These are phyloP conservation scores for Vishniacozyma victoriae DNA, from an alignment of 768 basidiomycete genomes.

Conservation along the genomic window DNA sequence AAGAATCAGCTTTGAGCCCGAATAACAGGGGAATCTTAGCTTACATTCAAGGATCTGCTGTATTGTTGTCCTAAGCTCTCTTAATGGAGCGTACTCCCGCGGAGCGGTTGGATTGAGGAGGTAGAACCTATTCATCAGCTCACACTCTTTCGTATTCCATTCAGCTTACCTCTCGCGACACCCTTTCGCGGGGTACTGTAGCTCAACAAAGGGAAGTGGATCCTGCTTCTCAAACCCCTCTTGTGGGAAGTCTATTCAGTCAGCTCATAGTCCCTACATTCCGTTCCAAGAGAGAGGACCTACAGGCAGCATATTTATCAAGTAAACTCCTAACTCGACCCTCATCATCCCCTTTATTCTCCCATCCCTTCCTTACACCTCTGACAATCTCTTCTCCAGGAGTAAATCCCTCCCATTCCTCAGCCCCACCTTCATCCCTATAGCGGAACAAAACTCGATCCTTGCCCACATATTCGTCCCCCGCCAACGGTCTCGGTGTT, in stretches of 20 bases:
- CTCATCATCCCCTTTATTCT: constrained; percentile 10
- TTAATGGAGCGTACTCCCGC: constrained; percentile 40
- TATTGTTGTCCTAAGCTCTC: constrained; percentile 32
- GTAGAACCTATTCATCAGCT: constrained; percentile 19
- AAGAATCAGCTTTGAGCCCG: not conserved
- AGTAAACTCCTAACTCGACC: constrained; percentile 9
- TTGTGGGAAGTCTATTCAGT: constrained; percentile 36
- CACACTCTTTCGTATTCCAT: not conserved
- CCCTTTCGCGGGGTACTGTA: constrained; percentile 39
- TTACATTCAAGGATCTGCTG: constrained; percentile 37
- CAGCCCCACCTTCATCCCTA: constrained; percentile 22
- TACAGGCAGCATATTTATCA: constrained; percentile 37
- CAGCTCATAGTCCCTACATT: constrained; percentile 2
- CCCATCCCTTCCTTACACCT: constrained; percentile 21
- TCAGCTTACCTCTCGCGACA: constrained; percentile 37
- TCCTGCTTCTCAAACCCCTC: constrained; percentile 36
- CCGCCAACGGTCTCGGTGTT: not conserved
- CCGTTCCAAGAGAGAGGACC: constrained; percentile 13
- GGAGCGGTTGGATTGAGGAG: constrained; percentile 27
- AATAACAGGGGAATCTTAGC: constrained; percentile 2
- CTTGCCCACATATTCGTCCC: constrained; percentile 5
- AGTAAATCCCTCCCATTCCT: constrained; percentile 33
- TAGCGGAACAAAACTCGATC: constrained; percentile 16
- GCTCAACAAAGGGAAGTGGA: constrained; percentile 30
- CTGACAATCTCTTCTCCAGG: constrained; percentile 20